Evolutionary conservation across 2,329 filamentous ascomycete genomes (phyloP), one percentile per base, ranked within the genome.

Genomic region (Monosporascus sp.): DNA sequence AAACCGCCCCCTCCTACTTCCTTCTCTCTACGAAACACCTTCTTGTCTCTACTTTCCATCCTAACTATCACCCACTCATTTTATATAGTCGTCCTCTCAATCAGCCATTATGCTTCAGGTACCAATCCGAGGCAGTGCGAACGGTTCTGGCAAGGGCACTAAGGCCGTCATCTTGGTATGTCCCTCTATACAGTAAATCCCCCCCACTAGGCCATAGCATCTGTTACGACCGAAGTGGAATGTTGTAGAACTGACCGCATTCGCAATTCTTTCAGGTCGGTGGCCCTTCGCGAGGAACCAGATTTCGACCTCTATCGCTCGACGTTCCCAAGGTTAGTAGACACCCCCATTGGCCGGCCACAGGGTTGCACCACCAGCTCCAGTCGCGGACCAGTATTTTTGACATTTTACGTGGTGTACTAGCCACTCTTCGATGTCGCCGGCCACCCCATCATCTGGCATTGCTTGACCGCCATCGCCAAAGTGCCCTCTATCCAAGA

Each of bases 391-490:
- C 27, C 27, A 31, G 27, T 31, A 11, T 31, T 5, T 31, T 31
- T 31, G 27, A 31, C 27, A 14, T 31, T 9, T 31, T 31, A 1
- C 27, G 1, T 14, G 9, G 27, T 31, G 27, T 14, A 31, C 27
- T 65, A 95, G 90, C 94, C 94, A 59, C 89, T 99, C 63, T 97
- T 99, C 78, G 93, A 97, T 72, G 91, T 99, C 68, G 94, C 94
- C 62, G 94, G 94, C 64, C 94, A 99, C 75, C 91, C 93, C 64
- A 97, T 99, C 76, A 91, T 97, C 78, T 93, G 92, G 82, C 94
- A 99, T 80, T 96, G 92, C 79, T 83, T 99, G 70, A 89, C 88
- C 66, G 91, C 94, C 66, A 83, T 97, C 67, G 85, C 89, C 61
- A 95, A 92, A 71, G 89, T 97, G 55, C 88, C 90, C 65, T 88